Conservation (phyloP, 345 rosid genomes). For the Populus nigra region DNA sequence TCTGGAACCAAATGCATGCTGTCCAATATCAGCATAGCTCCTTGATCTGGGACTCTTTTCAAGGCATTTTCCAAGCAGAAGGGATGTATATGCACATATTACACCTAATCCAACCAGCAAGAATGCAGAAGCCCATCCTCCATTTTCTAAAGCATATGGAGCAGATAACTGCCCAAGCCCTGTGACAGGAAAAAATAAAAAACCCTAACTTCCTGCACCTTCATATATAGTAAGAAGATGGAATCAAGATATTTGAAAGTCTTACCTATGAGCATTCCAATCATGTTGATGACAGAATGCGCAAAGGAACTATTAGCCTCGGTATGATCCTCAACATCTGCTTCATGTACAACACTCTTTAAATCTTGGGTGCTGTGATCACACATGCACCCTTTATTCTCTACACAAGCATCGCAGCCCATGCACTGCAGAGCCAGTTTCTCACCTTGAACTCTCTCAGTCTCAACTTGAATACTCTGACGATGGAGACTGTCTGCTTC, state of each 20-base stretch:
- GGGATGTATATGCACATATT: slow-evolving; percentile 55
- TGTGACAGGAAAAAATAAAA: slow-evolving; percentile 5
- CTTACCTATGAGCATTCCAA: slow-evolving; percentile 83
- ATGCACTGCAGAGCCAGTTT: slow-evolving; percentile 14
- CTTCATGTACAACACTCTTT: background rate
- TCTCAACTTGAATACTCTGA: slow-evolving; percentile 22
- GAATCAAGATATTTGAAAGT: background rate
- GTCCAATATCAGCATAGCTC: slow-evolving; percentile 65
- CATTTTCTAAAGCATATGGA: slow-evolving; percentile 65
- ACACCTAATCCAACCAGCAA: slow-evolving; percentile 52
- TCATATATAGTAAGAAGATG: background rate
- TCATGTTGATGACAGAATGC: slow-evolving; percentile 76
- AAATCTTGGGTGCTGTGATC: background rate
- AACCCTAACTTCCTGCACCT: too few relatives aligned
- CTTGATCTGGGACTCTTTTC: slow-evolving; percentile 53
- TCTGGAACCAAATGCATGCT: slow-evolving; percentile 50
- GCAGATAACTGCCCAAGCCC: slow-evolving; percentile 81
- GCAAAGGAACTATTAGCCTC: slow-evolving; percentile 49
- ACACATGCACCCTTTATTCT: slow-evolving; percentile 31
- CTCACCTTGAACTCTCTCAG: slow-evolving; percentile 28
- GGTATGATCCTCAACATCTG: slow-evolving; percentile 1
- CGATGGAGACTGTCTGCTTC: slow-evolving; percentile 11
- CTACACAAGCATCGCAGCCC: slow-evolving; percentile 36
- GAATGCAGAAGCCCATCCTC: slow-evolving; percentile 67
- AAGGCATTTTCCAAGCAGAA: slow-evolving; percentile 67